Conservation (phyloP, 495 filamentous ascomycete species). For the Hypoxylon cercidicola region DNA sequence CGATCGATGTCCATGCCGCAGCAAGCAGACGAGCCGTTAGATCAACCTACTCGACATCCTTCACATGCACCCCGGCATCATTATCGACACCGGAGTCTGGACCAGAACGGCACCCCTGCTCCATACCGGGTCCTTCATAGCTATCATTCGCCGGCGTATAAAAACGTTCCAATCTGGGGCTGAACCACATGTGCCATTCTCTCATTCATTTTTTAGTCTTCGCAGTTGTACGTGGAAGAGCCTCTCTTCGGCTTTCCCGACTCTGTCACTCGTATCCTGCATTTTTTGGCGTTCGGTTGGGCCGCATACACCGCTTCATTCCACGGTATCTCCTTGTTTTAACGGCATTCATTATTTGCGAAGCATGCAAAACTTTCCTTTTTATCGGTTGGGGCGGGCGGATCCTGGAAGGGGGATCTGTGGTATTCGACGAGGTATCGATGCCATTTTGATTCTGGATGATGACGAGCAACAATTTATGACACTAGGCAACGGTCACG, state of each 20-base stretch:
- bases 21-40: constrained; percentile 36
- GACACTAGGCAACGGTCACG: constrained; percentile 37
- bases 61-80: constrained; percentile 50
- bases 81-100: constrained; percentile 51
- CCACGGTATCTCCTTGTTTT: background rate
- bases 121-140: constrained; percentile 59
- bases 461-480: constrained; percentile 37
- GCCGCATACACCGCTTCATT: constrained; percentile 13
- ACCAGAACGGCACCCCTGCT: constrained; percentile 42
- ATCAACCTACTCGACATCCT: constrained; percentile 45
- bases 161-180: constrained; percentile 57
- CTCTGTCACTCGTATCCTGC: constrained; percentile 31
- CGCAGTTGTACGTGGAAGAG: constrained; percentile 7
- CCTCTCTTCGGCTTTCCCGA: constrained; percentile 4
- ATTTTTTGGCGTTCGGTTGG: constrained; percentile 35
- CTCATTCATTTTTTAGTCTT: background rate
- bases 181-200: constrained; percentile 28
- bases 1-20: constrained; percentile 44
- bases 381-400: background rate
- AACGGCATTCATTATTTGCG: constrained; percentile 26
- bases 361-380: constrained; percentile 15
- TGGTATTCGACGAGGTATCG: constrained; percentile 1
- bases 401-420: background rate
- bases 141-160: constrained; percentile 61
- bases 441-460: constrained; percentile 33